Conservation (phyloP, 345 rosid genomes). For the Schrenkiella parvula region DNA sequence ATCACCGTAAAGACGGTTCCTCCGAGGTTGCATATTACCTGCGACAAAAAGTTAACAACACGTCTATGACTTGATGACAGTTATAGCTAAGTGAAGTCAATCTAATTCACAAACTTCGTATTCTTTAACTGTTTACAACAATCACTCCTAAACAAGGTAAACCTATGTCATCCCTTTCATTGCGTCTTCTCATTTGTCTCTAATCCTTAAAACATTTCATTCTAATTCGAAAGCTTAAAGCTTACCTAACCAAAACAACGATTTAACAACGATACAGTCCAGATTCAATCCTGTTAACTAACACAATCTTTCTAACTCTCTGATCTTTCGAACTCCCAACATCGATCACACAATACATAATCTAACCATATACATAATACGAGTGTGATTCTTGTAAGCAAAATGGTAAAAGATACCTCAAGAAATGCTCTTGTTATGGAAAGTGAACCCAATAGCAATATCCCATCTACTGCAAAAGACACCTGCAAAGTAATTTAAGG, state of each 20-base stretch:
- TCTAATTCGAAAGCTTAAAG: not conserved
- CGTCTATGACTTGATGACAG: not conserved
- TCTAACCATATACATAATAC: not conserved
- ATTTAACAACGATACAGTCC: not conserved
- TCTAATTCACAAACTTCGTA: not conserved
- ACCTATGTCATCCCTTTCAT: not conserved
- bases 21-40: slow-evolving; percentile 76
- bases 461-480: slow-evolving; percentile 82
- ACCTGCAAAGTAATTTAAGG: slow-evolving; percentile 35
- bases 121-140: too few relatives aligned
- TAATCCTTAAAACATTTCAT: not conserved
- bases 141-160: too few relatives aligned
- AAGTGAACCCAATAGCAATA: slow-evolving; percentile 61
- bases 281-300: too few relatives aligned
- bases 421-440: slow-evolving; percentile 67
- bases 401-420: slow-evolving; percentile 41
- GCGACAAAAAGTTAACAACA: not conserved
- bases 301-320: not conserved
- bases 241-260: not conserved
- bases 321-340: not conserved
- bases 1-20: slow-evolving; percentile 61
- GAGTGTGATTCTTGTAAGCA: not conserved
- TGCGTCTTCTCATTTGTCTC: not conserved
- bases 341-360: not conserved
- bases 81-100: not conserved